A percentile compares a stretch with the other conserved stretches of the same genome.
These are phyloP conservation scores for Carex arenaria DNA, from an alignment of 202 grass and related monocot species.

Conservation along the genomic window DNA sequence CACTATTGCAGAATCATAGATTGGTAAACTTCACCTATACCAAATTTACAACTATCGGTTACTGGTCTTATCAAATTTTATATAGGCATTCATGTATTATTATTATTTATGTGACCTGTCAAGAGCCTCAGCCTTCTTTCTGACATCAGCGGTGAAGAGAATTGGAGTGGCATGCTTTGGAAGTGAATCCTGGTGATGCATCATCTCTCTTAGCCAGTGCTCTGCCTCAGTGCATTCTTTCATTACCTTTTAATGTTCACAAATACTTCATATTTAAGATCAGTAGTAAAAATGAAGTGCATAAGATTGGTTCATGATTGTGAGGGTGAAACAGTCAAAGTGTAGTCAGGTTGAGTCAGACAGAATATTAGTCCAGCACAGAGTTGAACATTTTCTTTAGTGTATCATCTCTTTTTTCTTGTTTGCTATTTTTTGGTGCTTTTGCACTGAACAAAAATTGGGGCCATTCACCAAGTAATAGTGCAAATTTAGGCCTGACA, in stretches of 20 bases:
- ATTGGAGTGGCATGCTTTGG: constrained; percentile 61
- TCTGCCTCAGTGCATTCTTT: constrained; percentile 54
- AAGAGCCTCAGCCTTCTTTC: constrained; percentile 63
- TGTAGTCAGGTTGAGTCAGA: background rate
- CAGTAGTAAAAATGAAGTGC: background rate
- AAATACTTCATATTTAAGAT: constrained; percentile 2
- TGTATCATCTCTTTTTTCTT: background rate
- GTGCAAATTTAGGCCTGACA: background rate
- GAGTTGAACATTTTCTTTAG: background rate
- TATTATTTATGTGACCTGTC: constrained; percentile 46
- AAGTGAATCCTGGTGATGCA: constrained; percentile 58
- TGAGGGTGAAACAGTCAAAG: background rate
- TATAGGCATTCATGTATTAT: background rate
- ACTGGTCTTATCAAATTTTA: background rate
- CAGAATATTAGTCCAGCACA: background rate
- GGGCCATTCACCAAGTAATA: background rate
- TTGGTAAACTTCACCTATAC: background rate
- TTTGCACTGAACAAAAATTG: background rate
- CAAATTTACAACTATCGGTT: background rate
- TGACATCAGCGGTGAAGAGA: constrained; percentile 44
- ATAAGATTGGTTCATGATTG: background rate
- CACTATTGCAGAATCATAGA: background rate
- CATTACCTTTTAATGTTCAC: constrained; percentile 43
- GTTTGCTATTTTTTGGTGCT: background rate
- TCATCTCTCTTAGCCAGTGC: constrained; percentile 59